Base-by-base conservation (phyloP, 176 grass and related monocot species). In the Musa beccarii region DNA sequence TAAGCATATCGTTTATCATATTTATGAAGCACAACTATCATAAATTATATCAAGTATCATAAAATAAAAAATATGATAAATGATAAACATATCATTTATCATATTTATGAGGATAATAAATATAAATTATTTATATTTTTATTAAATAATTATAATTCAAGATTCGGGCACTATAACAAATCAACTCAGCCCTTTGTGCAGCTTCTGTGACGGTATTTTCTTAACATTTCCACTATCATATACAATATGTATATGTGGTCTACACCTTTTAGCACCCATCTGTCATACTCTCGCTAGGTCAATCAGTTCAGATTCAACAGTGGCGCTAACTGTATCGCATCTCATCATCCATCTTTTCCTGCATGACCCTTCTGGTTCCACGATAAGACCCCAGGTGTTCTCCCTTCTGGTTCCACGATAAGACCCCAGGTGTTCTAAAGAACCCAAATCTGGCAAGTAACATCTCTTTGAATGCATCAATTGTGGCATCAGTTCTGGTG, bases 361-460 rank as follows among this genome's bases (percentile, higher is more conserved):
- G 66, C 95, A 99, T 51, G 95, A 99, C 52, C 94, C 94, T 75
- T 92, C 86, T 64, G 88, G 95, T 63, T 89, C 90, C n/a, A 99
- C 78, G 22, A 99, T 94, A 64, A 94, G 90, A 61, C 84, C 52
- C 88, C 90, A 22, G 86, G 88, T 24, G 90, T 90, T 59, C 84
- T 87, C 52, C 94, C 94, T 75, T 92, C 86, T 64, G 88, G 95
- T 63, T 89, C 90, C n/a, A 99, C 78, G 22, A 99, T 94, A 64
- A 94, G 90, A 61, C 84, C 52, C 88, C 90, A 22, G 86, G 88
- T 24, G 90, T 90, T 59, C 84, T 87, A 52, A 92, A 94, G 79
- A 99, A 99, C 66, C 86, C 86, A 53, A 98, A 89, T 50, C 82
- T 94, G 79, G 78, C 84, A 54, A 98, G 84, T 76, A 98, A 98